Evolutionary conservation across 257 asterid genomes (phyloP).

Genomic region (Orobanche coerulescens): DNA sequence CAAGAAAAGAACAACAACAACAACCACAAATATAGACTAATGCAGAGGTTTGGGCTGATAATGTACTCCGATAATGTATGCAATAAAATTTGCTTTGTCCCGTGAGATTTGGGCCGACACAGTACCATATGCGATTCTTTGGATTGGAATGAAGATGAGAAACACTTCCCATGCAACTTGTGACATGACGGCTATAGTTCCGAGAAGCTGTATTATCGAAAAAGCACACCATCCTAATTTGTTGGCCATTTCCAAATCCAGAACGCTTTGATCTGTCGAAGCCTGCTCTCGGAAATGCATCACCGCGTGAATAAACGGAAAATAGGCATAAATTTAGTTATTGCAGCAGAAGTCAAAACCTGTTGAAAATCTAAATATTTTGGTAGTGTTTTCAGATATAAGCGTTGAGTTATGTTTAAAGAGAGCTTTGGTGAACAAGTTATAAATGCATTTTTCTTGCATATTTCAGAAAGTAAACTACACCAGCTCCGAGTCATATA

Average conservation of each 20-base stretch:
- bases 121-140: not conserved
- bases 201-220: constrained; percentile 7
- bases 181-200: constrained; percentile 1
- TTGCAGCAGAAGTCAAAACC: no score
- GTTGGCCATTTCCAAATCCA: constrained; percentile 4
- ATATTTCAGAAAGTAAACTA: no score
- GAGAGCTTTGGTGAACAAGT: no score
- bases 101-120: not conserved
- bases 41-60: not conserved
- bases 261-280: constrained; percentile 4
- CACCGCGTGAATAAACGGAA: not conserved
- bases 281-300: not conserved
- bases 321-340: not conserved
- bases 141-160: not conserved
- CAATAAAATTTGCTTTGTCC: no score
- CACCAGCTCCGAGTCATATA: no score
- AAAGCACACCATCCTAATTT: constrained; percentile 5
- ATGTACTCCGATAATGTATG: no score
- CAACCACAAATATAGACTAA: not conserved
- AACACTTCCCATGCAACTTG: constrained; percentile 11
- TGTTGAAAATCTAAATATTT: no score
- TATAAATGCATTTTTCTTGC: no score
- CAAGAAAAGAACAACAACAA: no score
- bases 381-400: no score
- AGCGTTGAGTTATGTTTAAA: no score